Base-by-base conservation (phyloP, 2,329 filamentous ascomycete species). In the Ophiostoma perfectum region DNA sequence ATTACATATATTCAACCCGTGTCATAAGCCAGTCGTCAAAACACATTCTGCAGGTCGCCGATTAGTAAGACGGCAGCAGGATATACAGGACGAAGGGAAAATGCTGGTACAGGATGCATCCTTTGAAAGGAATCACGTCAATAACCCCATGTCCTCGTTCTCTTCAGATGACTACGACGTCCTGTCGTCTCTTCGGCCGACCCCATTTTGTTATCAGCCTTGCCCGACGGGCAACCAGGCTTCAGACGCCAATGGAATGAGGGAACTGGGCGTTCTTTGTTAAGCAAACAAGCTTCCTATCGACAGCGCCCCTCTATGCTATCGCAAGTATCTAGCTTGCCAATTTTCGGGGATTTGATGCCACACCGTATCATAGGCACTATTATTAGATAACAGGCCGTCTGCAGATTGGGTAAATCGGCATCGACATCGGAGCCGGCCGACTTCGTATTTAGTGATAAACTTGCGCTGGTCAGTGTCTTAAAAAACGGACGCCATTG, bases 401-500 rank as follows among this genome's bases (percentile, higher is more conserved):
- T 60, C 3, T 12, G 1, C n/a, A 14, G n/a, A 58, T 60, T 44
- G 42, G 42, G 11, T 16, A 38, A 3, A 9, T 60, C 7, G 11
- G 55, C 55, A 60, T 60, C 55, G 55, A 27, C 55, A 12, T 60
- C 55, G 27, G 55, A 60, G 27, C 55, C n/a, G 12, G 55, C 55
- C 55, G 55, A 60, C 55, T 38, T 36, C 55, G 27, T 12, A 38
- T 38, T 4, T 60, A 6, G 27, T 11, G 27, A 60, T 60, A 60
- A 44, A 44, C 11, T 6, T 44, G 3, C 42, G 6, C 11, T 44
- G 42, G 42, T 44, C 3, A 7, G 42, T 44, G 42, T 8, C 6
- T 6, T 12, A 44, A 12, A 44, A 44, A 44, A 2, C 27, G 27
- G 27, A 27, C 27, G 27, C 27, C 2, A 27, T 27, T 27, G 27